Base-by-base conservation (phyloP, 2,329 filamentous ascomycete species). In the Colletotrichum abscissum region DNA sequence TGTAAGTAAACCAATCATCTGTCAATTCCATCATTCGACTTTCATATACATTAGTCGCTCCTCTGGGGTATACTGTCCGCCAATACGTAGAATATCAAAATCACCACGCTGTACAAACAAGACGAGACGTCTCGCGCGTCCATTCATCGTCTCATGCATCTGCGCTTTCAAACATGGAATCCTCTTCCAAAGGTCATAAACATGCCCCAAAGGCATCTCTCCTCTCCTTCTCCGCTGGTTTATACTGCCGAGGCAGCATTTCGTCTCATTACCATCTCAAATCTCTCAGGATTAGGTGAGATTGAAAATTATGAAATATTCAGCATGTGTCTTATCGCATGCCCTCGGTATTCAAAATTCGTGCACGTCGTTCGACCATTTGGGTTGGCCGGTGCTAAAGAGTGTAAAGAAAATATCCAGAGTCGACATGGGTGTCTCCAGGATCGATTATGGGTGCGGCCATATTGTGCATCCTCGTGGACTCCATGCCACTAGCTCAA, bases 51-150 rank as follows among this genome's bases (percentile, higher is more conserved):
- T 82, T 82, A 81, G 72, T 79, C 77, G 74, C 78, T 80, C 76
- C 77, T 74, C 78, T 77, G 77, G 81, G 82, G 82, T 83, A 83
- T 83, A 83, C 80, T 82, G 79, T 77, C 70, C 52, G 56, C 59
- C 55, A 38, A 58, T 67, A 35, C 63, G 62, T 67, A 74, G 79
- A 80, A 76, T 76, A 77, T 80, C 80, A 80, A 76, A 78, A 49
- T 57, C 22, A 62, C 28, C 35, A 78, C 76, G 78, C 77, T 78
- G 78, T 78, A 80, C 79, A 79, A 72, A 73, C 75, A 73, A 71
- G 66, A 62, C 59, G 67, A 35, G 62, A 52, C 56, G 69, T 70
- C 59, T 59, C 24, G 14, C n/a, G 14, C 52, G 60, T 68, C 49
- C 75, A 66, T 76, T 72, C 72, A 67, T 49, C 33, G 65, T 72